These are phyloP conservation scores for Mortierella claussenii DNA, from an alignment of 192 early-diverging fungal species.

Conservation along the genomic window DNA sequence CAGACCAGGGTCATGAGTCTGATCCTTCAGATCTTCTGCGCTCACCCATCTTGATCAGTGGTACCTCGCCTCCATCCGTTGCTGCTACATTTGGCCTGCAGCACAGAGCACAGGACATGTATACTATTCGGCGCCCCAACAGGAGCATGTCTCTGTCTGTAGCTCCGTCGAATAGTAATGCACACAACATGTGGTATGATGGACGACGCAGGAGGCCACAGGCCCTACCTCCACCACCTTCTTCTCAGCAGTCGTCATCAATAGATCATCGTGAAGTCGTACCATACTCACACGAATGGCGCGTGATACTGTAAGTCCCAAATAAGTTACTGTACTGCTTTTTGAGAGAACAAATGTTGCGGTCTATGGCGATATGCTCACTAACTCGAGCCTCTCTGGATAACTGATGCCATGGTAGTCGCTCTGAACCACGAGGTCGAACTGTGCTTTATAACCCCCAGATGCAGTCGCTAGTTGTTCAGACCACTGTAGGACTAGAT, in stretches of 20 bases:
- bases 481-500: conserved; percentile 43
- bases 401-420: conserved; percentile 1
- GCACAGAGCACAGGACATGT: conserved; percentile 2
- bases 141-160: conserved; percentile 48
- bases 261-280: conserved; percentile 55
- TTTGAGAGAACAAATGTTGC: not conserved
- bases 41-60: conserved; percentile 14
- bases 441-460: conserved; percentile 76
- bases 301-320: conserved; percentile 63
- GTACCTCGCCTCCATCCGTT: conserved; percentile 17
- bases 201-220: not conserved
- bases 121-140: conserved; percentile 24
- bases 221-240: not conserved
- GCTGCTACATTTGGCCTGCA: not conserved
- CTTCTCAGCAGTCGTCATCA: not conserved
- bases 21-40: conserved; percentile 45
- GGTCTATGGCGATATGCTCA: not conserved
- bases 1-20: conserved; percentile 38
- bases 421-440: conserved; percentile 55
- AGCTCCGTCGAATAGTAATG: not conserved
- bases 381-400: not conserved
- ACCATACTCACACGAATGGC: conserved; percentile 65
- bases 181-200: conserved; percentile 15
- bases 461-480: conserved; percentile 59
- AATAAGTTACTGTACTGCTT: not conserved